Base-by-base conservation (phyloP, 495 filamentous ascomycete genomes). In the Venustampulla echinocandica region DNA sequence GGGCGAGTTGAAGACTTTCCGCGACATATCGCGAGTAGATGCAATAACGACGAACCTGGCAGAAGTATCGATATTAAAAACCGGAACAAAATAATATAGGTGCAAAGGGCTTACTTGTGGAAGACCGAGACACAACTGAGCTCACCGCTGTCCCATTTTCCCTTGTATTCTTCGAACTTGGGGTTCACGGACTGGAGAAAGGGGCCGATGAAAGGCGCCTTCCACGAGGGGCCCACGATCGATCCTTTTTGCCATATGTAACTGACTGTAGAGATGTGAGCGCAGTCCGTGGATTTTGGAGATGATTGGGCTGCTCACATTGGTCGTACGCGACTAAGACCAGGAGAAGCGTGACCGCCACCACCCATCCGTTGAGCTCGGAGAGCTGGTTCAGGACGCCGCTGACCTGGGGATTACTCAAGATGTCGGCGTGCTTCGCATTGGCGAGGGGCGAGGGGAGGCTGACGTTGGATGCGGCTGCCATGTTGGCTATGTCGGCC, bases 111-210 rank as follows among this genome's bases (percentile, higher is more conserved):
- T 58, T 77, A 95, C 90, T 98, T 98, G 77, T 98, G 92, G 71
- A 98, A 98, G 50, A 98, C 89, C 10, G 88, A 95, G 48, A 98
- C 90, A 67, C 92, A 98, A 69, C 90, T 95, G 57, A 98, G 73
- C 10, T 81, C 79, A 11, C 85, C 92, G 62, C 86, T 92, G 56
- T 78, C 59, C 90, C 90, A 98, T 75, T 98, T 95, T 23, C 74
- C 81, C 61, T 86, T 71, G 66, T 98, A 98, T 56, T 87, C 78
- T 50, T 80, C 76, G 67, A 96, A 96, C 48, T 90, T 86, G 38
- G 92, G 92, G 59, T 95, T 82, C 41, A 98, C 70, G 14, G 90
- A 95, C 60, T 94, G 67, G 33, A 97, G 74, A 65, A 98, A 98
- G 7, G 92, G 92, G 15, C 92, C 92, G 67, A 96, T 92, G 58